Evolutionary conservation across 305 asterid genomes (phyloP), one percentile per base, ranked within the genome.

Genomic region (Nicotiana rustica): DNA sequence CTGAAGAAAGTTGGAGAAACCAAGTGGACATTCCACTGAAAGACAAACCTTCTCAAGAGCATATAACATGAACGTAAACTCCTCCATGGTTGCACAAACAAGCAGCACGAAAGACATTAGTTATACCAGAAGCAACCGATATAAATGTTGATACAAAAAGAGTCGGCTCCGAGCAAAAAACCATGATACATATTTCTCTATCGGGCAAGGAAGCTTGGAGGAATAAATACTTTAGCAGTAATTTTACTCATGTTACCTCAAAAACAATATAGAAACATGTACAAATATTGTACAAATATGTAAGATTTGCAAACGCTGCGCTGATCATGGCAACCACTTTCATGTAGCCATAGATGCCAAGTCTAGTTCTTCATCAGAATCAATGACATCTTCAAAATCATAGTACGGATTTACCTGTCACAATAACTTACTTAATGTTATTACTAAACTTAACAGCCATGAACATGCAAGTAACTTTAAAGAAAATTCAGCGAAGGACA

Each of bases 301-400:
- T 75, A 75, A 29, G 80, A 10, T 75, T 29, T 75, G 65, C 65
- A 52, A 52, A 75, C 9, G 65, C 12, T 10, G 4, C 67, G 3
- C 14, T 49, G 52, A 52, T 62, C 71, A 41, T 79, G 60, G 52
- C 62, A 61, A 79, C 36, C 14, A 44, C 44, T 67, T 25, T 67
- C 78, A 81, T 67, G 83, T 67, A 21, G 86, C 95, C 98, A 96
- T 94, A 3, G 95, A 87, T 81, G 90, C 91, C 92, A 94, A 82
- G 86, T 96, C 98, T 88, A 94, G 82, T 86, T 96, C 98, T 90
- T 93, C 99, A 67, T 96, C 98, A 1, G 98, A 94, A 87, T 96
- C 99, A 10, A 96, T 91, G 21, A 86, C 91, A 73, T 93, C 92
- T 89, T 90, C 97, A 66, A 84, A 93, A 85, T 93, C 98, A 71